A percentile compares a stretch with the other conserved stretches of the same genome.
phyloP scores from a whole-genome alignment of 1,284 basidiomycete species.

The Trametes hirsuta region DNA sequence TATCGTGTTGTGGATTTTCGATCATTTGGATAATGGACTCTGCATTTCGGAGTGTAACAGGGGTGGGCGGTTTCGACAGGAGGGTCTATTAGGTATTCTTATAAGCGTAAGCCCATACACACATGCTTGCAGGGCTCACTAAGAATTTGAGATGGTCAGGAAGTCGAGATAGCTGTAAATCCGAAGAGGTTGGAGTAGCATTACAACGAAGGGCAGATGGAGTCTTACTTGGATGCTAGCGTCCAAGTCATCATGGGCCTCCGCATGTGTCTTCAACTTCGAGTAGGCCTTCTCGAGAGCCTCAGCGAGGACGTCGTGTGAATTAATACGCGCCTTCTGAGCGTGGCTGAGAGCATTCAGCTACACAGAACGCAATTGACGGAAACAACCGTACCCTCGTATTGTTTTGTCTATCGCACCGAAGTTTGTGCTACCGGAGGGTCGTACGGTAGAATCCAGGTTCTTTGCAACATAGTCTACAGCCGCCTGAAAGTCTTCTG shows the following conservation, averaged over 20 bases:
- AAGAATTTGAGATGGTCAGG: constrained; percentile 74
- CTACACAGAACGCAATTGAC: constrained; percentile 7
- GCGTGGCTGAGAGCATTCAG: constrained; percentile 38
- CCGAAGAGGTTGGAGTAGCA: neutral
- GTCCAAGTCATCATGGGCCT: constrained; percentile 60
- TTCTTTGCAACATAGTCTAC: constrained; percentile 58
- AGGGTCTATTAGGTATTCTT: constrained; percentile 44
- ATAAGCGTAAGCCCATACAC: neutral
- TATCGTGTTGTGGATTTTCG: constrained; percentile 46
- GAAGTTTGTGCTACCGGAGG: constrained; percentile 59
- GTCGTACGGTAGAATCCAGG: constrained; percentile 55
- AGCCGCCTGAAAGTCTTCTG: constrained; percentile 49
- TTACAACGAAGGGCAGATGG: neutral
- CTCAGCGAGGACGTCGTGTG: constrained; percentile 57
- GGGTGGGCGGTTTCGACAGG: constrained; percentile 55
- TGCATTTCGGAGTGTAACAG: constrained; percentile 52
- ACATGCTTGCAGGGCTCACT: constrained; percentile 40
- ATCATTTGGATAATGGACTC: constrained; percentile 51
- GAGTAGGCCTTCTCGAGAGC: constrained; percentile 57
- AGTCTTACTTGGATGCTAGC: constrained; percentile 59
- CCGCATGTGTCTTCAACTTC: constrained; percentile 51
- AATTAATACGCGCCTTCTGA: constrained; percentile 72
- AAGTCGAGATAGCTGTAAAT: constrained; percentile 52
- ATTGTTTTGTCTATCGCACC: constrained; percentile 56
- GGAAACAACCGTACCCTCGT: constrained; percentile 48